phyloP scores from a whole-genome alignment of 2,329 filamentous ascomycete species.

The Neonectria punicea region DNA sequence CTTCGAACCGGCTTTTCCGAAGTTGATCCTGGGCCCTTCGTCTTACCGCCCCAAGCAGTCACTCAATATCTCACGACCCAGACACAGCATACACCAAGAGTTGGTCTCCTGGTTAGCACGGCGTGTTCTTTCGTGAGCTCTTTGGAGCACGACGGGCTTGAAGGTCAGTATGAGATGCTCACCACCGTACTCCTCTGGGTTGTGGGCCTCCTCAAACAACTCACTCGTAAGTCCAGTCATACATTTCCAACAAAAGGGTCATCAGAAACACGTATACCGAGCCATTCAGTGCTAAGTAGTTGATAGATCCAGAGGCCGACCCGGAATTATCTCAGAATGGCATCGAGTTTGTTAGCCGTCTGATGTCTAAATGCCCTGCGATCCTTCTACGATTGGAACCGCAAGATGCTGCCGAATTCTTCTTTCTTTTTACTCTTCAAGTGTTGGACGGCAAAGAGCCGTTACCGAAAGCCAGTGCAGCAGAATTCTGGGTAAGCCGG shows the following conservation, averaged over 20 bases:
- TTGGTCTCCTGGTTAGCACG: conserved; percentile 76
- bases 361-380: conserved; percentile 70
- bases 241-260: background rate
- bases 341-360: conserved; percentile 75
- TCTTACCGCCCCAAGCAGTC: conserved; percentile 74
- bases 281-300: background rate
- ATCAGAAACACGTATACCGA: background rate
- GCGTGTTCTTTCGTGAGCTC: conserved; percentile 77
- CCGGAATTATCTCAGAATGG: conserved; percentile 78
- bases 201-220: conserved; percentile 67
- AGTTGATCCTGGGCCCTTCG: conserved; percentile 78
- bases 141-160: conserved; percentile 57
- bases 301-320: conserved; percentile 73
- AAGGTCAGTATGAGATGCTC: conserved; percentile 60
- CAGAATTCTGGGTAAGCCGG: conserved; percentile 76
- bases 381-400: conserved; percentile 69
- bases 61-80: conserved; percentile 73
- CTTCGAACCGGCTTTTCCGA: conserved; percentile 82
- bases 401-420: conserved; percentile 66
- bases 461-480: conserved; percentile 78
- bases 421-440: conserved; percentile 78
- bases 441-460: conserved; percentile 78
- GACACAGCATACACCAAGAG: conserved; percentile 68
- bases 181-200: conserved; percentile 69
- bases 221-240: conserved; percentile 61